Evolutionary conservation across 345 rosid genomes (phyloP), one percentile per base, ranked within the genome.

Genomic region (Populus simonii): DNA sequence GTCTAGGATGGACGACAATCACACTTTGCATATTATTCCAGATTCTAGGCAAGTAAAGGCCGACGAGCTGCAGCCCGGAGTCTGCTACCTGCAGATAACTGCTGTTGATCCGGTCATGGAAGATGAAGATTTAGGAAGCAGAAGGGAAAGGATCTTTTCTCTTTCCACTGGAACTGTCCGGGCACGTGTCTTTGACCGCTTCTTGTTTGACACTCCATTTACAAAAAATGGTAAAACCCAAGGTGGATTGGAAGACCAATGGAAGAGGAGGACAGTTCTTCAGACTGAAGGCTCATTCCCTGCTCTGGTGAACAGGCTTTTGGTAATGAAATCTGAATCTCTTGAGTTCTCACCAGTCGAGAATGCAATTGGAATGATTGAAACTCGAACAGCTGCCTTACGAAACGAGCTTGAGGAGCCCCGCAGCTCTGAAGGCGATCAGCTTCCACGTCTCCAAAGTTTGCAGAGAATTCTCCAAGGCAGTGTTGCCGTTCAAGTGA

Each of bases 61-160:
- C 22, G 99, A 93, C 27, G 99, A 96, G 81, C 80, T 96, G 88
- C 97, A 93, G 87, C 92, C 94, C 68, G 99, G 97, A 75, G 93
- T 85, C 78, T 93, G 99, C 86, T 92, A 92, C 86, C 85, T 96
- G 81, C 99, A 96, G 86, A 96, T 96, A 39, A 96, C 99, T 11
- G 99, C 99, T 35, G 98, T 94, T 70, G 97, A 96, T 85, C 89
- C 97, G 18, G 99, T 96, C 79, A 91, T 96, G 97, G 99, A 96
- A 83, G 96, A 96, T 84, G 99, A 93, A 90, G 99, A 96, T 86
- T 89, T 93, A 78, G 99, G 99, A 73, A 96, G 99, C 85, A 85
- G 98, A 82, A 88, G 96, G 80, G 99, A 96, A 83, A 90, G 99
- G 69, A 96, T 93, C 76, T 92, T 93, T 72, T 93, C 98, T 74